These are phyloP conservation scores for Penicillium crystallinum DNA, from an alignment of 495 filamentous ascomycete species.

Conservation along the genomic window DNA sequence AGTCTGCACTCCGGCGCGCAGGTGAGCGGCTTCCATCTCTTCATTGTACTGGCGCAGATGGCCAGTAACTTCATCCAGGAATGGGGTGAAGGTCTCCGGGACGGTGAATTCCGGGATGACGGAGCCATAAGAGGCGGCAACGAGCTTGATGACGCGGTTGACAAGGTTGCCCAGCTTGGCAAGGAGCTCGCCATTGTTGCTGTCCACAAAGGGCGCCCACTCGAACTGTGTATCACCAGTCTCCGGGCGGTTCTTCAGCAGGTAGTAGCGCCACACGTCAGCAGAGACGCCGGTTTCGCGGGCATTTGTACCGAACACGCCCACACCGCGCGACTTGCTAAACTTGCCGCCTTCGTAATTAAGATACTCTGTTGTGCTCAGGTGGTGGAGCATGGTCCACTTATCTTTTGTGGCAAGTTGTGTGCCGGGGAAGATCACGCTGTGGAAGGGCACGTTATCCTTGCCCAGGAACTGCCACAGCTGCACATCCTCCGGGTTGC, in stretches of 20 bases:
- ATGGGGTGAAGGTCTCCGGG: conserved; percentile 38
- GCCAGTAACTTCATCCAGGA: conserved; percentile 52
- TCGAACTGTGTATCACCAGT: conserved; percentile 85
- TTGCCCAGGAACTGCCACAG: conserved; percentile 99
- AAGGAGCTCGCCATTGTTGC: conserved; percentile 87
- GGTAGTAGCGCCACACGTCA: conserved; percentile 91
- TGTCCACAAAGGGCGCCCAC: conserved; percentile 76
- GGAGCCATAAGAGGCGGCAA: conserved; percentile 66
- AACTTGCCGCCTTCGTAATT: conserved; percentile 97
- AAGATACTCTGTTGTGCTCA: conserved; percentile 90
- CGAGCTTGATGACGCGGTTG: conserved; percentile 89
- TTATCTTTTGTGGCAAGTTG: conserved; percentile 77
- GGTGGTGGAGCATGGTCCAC: conserved; percentile 87
- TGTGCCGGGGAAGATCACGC: conserved; percentile 84
- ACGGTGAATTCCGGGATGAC: conserved; percentile 61
- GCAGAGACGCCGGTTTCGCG: conserved; percentile 81
- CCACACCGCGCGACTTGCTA: conserved; percentile 82
- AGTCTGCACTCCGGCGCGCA: conserved; percentile 67
- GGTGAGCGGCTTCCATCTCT: conserved; percentile 67
- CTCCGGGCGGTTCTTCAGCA: conserved; percentile 83
- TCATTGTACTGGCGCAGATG: conserved; percentile 64
- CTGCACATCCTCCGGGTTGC: conserved; percentile 77
- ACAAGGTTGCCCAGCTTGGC: conserved; percentile 92
- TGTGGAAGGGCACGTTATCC: conserved; percentile 92
- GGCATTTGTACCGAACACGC: conserved; percentile 87